Evolutionary conservation across 306 rosid species (phyloP).

Genomic region (Cucurbita pepo): DNA sequence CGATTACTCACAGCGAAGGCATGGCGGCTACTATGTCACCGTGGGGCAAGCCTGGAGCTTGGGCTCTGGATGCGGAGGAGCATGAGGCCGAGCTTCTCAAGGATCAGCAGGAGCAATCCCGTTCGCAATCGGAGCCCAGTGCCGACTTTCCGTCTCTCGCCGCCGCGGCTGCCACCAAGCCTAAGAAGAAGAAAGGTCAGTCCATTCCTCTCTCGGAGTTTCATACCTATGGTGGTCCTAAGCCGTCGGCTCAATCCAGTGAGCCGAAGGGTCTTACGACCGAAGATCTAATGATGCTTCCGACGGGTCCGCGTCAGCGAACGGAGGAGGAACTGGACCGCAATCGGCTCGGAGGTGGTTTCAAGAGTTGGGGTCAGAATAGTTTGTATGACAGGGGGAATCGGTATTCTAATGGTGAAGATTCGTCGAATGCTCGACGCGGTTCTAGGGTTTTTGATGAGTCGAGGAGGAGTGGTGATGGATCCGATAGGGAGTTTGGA

Average conservation of each 20-base stretch:
- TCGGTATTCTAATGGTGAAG: slow-evolving; percentile 28
- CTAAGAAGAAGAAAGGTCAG: slow-evolving; percentile 82
- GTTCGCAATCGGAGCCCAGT: not conserved
- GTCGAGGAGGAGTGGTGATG: slow-evolving; percentile 19
- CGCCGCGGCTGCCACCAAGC: slow-evolving; percentile 52
- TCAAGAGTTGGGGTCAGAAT: slow-evolving; percentile 28
- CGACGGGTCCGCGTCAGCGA: slow-evolving; percentile 83
- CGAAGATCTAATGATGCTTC: slow-evolving; percentile 43
- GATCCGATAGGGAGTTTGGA: slow-evolving; percentile 33
- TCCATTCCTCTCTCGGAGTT: slow-evolving; percentile 48
- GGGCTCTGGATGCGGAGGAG: slow-evolving; percentile 80
- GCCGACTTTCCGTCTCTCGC: slow-evolving; percentile 81
- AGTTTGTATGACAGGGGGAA: slow-evolving; percentile 14
- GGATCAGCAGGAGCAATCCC: slow-evolving; percentile 8
- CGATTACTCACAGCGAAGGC: not conserved
- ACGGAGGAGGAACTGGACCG: slow-evolving; percentile 73
- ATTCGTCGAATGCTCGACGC: slow-evolving; percentile 51
- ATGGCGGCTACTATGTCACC: slow-evolving; percentile 92
- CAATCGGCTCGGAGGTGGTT: slow-evolving; percentile 47
- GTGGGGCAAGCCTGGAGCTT: slow-evolving; percentile 91
- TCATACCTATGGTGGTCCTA: slow-evolving; percentile 27
- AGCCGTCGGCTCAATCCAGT: slow-evolving; percentile 8
- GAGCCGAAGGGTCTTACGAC: slow-evolving; percentile 13
- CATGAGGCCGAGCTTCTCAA: slow-evolving; percentile 63
- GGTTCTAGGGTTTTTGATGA: slow-evolving; percentile 67